phyloP scores from a whole-genome alignment of 208 protist species.

The Acanthamoeba divionensis region DNA sequence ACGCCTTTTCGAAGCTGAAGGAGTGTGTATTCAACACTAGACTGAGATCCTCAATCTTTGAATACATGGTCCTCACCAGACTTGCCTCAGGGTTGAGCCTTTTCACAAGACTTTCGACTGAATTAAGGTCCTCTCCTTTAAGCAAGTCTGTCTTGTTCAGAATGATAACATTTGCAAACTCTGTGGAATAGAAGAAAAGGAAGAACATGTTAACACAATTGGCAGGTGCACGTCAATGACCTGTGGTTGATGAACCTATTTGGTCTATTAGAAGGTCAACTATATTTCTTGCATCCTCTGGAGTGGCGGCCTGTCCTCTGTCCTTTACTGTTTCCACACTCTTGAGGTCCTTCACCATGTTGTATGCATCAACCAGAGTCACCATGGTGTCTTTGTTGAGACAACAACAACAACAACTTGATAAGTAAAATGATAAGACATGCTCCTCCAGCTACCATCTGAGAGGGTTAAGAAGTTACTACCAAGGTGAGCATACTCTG shows the following conservation, averaged over 20 bases:
- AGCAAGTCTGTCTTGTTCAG: slow-evolving; percentile 88
- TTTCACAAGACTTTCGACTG: slow-evolving; percentile 64
- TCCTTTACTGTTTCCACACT: background rate
- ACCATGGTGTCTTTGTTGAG: slow-evolving; percentile 74
- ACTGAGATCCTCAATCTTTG: too few species aligned
- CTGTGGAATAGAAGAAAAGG: slow-evolving; percentile 61
- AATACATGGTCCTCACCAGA: too few species aligned
- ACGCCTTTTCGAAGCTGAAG: background rate
- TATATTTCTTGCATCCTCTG: slow-evolving; percentile 69
- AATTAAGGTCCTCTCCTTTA: slow-evolving; percentile 45
- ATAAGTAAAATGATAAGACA: background rate
- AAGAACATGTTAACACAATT: background rate
- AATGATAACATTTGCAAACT: slow-evolving; percentile 85
- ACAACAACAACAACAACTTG: background rate
- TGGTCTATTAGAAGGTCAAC: slow-evolving; percentile 79
- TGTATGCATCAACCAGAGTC: slow-evolving; percentile 74
- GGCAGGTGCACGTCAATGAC: background rate
- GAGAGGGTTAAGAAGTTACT: background rate
- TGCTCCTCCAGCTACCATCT: background rate
- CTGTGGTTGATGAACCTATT: slow-evolving; percentile 75
- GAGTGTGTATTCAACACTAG: background rate
- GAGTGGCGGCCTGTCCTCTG: background rate
- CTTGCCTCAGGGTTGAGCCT: slow-evolving; percentile 81
- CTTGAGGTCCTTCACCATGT: background rate
- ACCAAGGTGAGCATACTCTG: background rate